These are phyloP conservation scores for Phialophora chinensis DNA, from an alignment of 2,329 filamentous ascomycete genomes.

Conservation along the genomic window DNA sequence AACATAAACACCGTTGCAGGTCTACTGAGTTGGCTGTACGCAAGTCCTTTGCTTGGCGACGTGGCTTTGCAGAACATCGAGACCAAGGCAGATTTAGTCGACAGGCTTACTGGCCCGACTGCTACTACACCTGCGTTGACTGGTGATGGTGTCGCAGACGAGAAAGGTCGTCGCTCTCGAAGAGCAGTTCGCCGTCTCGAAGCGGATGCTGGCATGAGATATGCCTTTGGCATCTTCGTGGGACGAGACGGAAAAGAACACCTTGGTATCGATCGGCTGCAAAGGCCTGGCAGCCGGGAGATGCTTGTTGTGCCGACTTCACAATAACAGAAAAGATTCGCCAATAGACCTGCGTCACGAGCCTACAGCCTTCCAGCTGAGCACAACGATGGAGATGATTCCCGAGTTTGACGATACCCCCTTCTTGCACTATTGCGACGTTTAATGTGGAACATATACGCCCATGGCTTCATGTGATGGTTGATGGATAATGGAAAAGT, in stretches of 20 bases:
- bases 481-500: neutral
- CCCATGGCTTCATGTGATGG: neutral
- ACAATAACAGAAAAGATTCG: neutral
- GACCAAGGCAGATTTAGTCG: conserved; percentile 71
- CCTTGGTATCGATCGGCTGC: conserved; percentile 64
- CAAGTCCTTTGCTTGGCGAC: conserved; percentile 73
- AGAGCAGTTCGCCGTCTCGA: conserved; percentile 39
- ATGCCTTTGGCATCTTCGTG: conserved; percentile 63
- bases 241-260: conserved; percentile 66
- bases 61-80: conserved; percentile 72
- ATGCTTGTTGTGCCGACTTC: conserved; percentile 50
- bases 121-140: conserved; percentile 47
- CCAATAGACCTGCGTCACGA: neutral
- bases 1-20: conserved; percentile 74
- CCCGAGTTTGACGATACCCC: neutral
- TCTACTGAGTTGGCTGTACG: conserved; percentile 76
- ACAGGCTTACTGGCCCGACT: conserved; percentile 64
- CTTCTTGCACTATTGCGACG: neutral
- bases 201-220: conserved; percentile 46
- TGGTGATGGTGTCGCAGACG: conserved; percentile 43
- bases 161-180: conserved; percentile 38
- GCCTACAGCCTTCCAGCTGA: neutral
- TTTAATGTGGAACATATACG: conserved; percentile 2
- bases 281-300: conserved; percentile 50
- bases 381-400: neutral